Evolutionary conservation across 768 basidiomycete genomes (phyloP).

Genomic region (Suillus brevipes): DNA sequence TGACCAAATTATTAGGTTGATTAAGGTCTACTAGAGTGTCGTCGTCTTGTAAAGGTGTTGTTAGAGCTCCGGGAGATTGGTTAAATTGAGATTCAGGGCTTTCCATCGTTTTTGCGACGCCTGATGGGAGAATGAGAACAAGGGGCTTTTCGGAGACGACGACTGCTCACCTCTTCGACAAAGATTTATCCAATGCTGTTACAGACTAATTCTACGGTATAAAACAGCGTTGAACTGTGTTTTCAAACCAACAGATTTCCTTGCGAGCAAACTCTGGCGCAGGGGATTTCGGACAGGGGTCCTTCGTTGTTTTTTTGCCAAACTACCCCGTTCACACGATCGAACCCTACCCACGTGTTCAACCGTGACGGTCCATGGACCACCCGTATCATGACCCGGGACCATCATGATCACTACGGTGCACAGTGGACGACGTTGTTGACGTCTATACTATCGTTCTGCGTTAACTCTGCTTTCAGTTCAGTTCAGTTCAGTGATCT

Average conservation of each 20-base stretch:
- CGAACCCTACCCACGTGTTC: conserved; percentile 8
- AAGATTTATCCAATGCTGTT: conserved; percentile 1
- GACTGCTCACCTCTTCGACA: conserved; percentile 17
- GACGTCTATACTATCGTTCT: background rate
- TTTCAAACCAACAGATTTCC: background rate
- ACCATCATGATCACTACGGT: background rate
- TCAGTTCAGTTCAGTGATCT: background rate
- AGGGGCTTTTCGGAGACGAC: background rate
- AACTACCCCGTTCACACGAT: conserved; percentile 9
- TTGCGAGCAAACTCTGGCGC: background rate
- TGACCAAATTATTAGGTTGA: conserved; percentile 30
- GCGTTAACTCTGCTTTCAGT: background rate
- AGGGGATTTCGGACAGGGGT: conserved; percentile 10
- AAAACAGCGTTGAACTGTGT: background rate
- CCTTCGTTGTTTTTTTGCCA: conserved; percentile 10
- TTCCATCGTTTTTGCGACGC: conserved; percentile 35
- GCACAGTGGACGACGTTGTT: background rate
- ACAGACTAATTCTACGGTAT: conserved; percentile 5
- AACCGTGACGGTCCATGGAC: conserved; percentile 7
- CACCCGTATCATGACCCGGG: background rate
- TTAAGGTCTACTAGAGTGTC: conserved; percentile 27
- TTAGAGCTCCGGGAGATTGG: conserved; percentile 11
- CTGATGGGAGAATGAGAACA: conserved; percentile 31
- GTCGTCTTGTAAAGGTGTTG: conserved; percentile 19
- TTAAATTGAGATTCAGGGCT: conserved; percentile 25